Base-by-base conservation (phyloP, 371 early-diverging fungal species). In the Capillidium heterosporum region DNA sequence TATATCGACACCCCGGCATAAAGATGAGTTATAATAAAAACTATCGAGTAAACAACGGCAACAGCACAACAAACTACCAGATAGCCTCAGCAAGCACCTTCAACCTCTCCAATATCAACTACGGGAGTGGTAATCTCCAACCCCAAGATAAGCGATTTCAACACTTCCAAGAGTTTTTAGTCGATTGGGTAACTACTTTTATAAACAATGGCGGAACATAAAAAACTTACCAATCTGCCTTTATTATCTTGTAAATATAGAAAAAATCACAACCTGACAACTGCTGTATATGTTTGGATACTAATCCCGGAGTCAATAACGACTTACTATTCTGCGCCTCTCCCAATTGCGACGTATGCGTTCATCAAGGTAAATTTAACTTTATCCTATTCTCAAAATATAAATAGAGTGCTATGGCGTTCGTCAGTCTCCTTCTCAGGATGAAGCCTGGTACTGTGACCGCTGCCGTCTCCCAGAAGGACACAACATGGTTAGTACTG, bases 201-300 rank as follows among this genome's bases (percentile, higher is more conserved):
- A n/a, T n/a, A n/a, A n/a, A n/a, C n/a, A n/a, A n/a, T n/a, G n/a
- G n/a, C n/a, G n/a, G 15, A 39, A 39, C 39, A 8, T n/a, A n/a
- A n/a, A n/a, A n/a, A n/a, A n/a, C n/a, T 31, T 17, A 29, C n/a
- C 29, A 24, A 27, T 2, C 5, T 50, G n/a, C n/a, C n/a, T 31
- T 17, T 32, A 1, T 17, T 31, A 5, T 49, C n/a, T 13, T n/a
- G 5, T 7, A 35, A 35, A 35, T 17, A 40, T 40, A 48, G 49
- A 49, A 47, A 47, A 28, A 31, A 23, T 48, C 49, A 11, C 57
- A 57, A 49, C 57, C 57, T 23, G 57, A 57, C 46, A 57, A 57
- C n/a, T 57, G 57, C 27, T 57, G 57, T 35, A 32, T 57, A 11
- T 57, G 57, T 32, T 40, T 57, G 39, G 57, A 57, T 32, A 57